Conservation (phyloP, 495 filamentous ascomycete genomes). For the Haplographium delicatum region DNA sequence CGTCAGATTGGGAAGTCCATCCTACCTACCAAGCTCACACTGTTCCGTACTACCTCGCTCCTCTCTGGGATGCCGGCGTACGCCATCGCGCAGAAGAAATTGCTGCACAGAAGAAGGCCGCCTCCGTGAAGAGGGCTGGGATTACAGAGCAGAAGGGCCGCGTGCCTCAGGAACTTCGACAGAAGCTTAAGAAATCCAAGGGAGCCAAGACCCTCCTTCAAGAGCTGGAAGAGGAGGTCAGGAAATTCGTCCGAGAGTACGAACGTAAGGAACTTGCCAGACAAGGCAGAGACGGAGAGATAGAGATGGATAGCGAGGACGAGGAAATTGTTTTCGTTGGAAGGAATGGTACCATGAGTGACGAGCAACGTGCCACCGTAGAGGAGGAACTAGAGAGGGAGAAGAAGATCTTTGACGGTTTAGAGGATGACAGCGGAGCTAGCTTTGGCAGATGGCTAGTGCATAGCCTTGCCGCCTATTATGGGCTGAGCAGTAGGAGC, state of each 20-base stretch:
- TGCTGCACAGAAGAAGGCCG: constrained; percentile 30
- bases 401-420: constrained; percentile 74
- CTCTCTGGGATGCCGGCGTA: constrained; percentile 74
- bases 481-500: constrained; percentile 81
- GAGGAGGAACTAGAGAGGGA: constrained; percentile 51
- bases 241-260: constrained; percentile 56
- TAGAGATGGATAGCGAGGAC: constrained; percentile 58
- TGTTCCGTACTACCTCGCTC: constrained; percentile 87
- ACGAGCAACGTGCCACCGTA: constrained; percentile 42
- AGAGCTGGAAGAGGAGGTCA: constrained; percentile 59
- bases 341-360: constrained; percentile 67
- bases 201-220: constrained; percentile 63
- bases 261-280: constrained; percentile 16
- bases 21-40: constrained; percentile 71
- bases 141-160: constrained; percentile 39
- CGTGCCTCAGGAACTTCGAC: constrained; percentile 57
- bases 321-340: constrained; percentile 95
- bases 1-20: constrained; percentile 72
- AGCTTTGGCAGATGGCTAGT: constrained; percentile 94
- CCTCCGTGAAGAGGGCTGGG: constrained; percentile 33
- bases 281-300: constrained; percentile 46
- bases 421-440: constrained; percentile 66
- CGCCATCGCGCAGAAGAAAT: constrained; percentile 39
- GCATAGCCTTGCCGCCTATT: constrained; percentile 87
- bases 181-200: constrained; percentile 63